Percentiles rank a stretch among this genome's conserved stretches.
Evolutionary conservation across 805 yeast genomes (phyloP).

Genomic region (Metschnikowia kunwiensis): DNA sequence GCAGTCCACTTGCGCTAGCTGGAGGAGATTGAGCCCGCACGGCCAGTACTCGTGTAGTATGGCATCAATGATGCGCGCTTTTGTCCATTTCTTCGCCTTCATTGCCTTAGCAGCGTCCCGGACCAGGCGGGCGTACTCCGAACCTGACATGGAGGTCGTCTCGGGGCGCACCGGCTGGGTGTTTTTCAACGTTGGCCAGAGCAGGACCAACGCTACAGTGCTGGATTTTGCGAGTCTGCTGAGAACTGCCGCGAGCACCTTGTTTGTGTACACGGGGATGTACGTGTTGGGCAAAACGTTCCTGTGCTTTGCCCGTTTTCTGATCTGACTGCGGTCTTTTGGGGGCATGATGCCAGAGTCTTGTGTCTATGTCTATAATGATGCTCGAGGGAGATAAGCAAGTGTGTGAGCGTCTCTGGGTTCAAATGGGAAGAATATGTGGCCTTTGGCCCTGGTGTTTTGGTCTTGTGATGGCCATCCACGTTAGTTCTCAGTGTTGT

Average conservation of each 20-base stretch:
- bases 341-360: too few species aligned
- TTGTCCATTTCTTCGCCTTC: constrained; percentile 21
- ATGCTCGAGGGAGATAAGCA: too few species aligned
- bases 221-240: constrained; percentile 31
- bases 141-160: constrained; percentile 5
- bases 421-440: too few species aligned
- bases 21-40: constrained; percentile 58
- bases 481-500: too few species aligned
- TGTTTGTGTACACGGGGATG: constrained; percentile 30
- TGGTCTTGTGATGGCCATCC: too few species aligned
- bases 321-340: too few species aligned
- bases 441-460: too few species aligned
- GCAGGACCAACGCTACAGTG: constrained; percentile 28
- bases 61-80: constrained; percentile 38
- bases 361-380: too few species aligned
- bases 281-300: constrained; percentile 41
- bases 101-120: constrained; percentile 13
- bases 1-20: constrained; percentile 68
- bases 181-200: constrained; percentile 34
- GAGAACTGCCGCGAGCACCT: constrained; percentile 22
- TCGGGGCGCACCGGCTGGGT: constrained; percentile 22
- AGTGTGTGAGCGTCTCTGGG: too few species aligned
- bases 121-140: constrained; percentile 9
- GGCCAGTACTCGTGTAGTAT: constrained; percentile 52
- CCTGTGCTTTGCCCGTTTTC: constrained; percentile 15